Conservation (phyloP, 2,329 filamentous ascomycete species). For the Dothistroma pini region DNA sequence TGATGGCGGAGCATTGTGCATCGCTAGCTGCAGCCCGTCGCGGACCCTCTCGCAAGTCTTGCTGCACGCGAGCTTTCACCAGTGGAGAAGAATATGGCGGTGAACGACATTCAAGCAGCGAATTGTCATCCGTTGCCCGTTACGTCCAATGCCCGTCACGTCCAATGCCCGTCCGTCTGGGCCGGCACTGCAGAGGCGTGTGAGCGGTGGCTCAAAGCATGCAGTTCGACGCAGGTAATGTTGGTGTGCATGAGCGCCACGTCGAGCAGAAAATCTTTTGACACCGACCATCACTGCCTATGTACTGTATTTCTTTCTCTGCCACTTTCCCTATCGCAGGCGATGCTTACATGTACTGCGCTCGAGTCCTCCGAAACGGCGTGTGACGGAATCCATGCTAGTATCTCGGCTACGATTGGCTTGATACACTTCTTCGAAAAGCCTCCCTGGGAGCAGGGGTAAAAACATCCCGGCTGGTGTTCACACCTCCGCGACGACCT, state of each 20-base stretch:
- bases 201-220: neutral
- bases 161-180: neutral
- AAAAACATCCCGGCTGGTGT: neutral
- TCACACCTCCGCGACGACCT: neutral
- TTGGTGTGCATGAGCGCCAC: constrained; percentile 3
- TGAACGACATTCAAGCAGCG: constrained; percentile 3
- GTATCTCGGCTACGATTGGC: constrained; percentile 8
- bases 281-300: neutral
- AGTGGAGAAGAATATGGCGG: constrained; percentile 5
- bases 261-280: neutral
- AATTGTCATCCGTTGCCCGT: neutral
- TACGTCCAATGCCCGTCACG: neutral
- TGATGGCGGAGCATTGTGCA: neutral
- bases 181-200: neutral
- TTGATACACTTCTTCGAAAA: constrained; percentile 7
- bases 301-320: neutral
- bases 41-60: neutral
- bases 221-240: constrained; percentile 1
- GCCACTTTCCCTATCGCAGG: neutral
- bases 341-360: constrained; percentile 1
- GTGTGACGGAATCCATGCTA: constrained; percentile 8
- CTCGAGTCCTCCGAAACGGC: constrained; percentile 2
- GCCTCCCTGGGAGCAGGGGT: neutral
- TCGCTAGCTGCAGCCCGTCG: constrained; percentile 3
- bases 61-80: constrained; percentile 4